phyloP scores from a whole-genome alignment of 1,139 yeast genomes.

The Candida tetrigidarum region DNA sequence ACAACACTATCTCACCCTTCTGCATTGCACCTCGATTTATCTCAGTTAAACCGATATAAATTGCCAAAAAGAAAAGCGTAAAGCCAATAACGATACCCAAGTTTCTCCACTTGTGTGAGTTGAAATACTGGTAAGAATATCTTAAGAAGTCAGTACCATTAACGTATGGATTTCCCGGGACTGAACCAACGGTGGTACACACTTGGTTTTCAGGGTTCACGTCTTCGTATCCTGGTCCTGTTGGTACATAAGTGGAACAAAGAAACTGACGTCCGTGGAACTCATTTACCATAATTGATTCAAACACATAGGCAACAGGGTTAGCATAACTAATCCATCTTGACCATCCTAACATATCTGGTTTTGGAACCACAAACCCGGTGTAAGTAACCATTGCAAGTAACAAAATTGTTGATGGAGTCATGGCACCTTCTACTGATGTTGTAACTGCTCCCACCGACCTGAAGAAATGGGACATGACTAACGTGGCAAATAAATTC shows the following conservation, averaged over 20 bases:
- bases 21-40: slow-evolving; percentile 75
- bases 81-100: slow-evolving; percentile 71
- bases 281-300: slow-evolving; percentile 59
- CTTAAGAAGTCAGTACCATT: slow-evolving; percentile 61
- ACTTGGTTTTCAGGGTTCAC: slow-evolving; percentile 38
- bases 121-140: slow-evolving; percentile 51
- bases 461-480: slow-evolving; percentile 62
- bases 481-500: slow-evolving; percentile 46
- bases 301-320: slow-evolving; percentile 61
- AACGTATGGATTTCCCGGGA: slow-evolving; percentile 57
- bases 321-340: slow-evolving; percentile 63
- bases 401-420: slow-evolving; percentile 60
- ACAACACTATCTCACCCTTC: slow-evolving; percentile 81
- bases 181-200: slow-evolving; percentile 71
- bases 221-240: slow-evolving; percentile 39
- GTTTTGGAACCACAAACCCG: slow-evolving; percentile 62
- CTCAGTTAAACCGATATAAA: slow-evolving; percentile 64
- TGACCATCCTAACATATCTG: slow-evolving; percentile 64
- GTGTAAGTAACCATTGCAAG: slow-evolving; percentile 57
- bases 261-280: slow-evolving; percentile 50
- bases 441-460: slow-evolving; percentile 60
- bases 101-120: slow-evolving; percentile 81
- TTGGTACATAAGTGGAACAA: slow-evolving; percentile 51
- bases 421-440: slow-evolving; percentile 60
- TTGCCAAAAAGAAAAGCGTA: slow-evolving; percentile 53